Percentiles rank a stretch among this genome's conserved stretches.
phyloP scores from a whole-genome alignment of 2,329 filamentous ascomycete species.

The Escovopsis sp. region DNA sequence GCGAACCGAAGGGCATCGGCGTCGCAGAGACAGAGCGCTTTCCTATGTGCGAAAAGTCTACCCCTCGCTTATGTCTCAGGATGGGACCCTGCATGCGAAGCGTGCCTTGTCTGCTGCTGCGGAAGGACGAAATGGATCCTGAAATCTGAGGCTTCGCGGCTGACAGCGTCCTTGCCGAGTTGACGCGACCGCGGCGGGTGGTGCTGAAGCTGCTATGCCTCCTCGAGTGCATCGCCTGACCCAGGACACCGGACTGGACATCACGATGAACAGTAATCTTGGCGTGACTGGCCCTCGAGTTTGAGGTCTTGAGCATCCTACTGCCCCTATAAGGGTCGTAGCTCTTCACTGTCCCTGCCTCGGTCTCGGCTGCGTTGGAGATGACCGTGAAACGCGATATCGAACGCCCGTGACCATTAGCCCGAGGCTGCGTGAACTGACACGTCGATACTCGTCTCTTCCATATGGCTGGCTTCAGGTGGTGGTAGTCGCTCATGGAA shows the following conservation, averaged over 20 bases:
- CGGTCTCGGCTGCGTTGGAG: slow-evolving; percentile 41
- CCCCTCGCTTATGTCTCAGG: slow-evolving; percentile 34
- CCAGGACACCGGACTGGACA: slow-evolving; percentile 15
- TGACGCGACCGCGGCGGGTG: slow-evolving; percentile 14
- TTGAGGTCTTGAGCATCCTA: slow-evolving; percentile 25
- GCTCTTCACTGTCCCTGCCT: slow-evolving; percentile 40
- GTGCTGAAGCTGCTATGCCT: slow-evolving; percentile 21
- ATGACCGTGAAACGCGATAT: slow-evolving; percentile 51
- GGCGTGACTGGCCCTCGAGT: slow-evolving; percentile 42
- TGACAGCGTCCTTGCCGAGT: slow-evolving; percentile 15
- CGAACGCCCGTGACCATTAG: slow-evolving; percentile 35
- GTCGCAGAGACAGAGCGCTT: slow-evolving; percentile 21
- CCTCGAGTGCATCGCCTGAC: slow-evolving; percentile 15
- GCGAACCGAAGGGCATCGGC: slow-evolving; percentile 6
- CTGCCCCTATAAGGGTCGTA: slow-evolving; percentile 79
- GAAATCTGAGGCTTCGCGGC: slow-evolving; percentile 19
- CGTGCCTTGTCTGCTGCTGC: slow-evolving; percentile 29
- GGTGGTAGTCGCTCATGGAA: slow-evolving; percentile 84
- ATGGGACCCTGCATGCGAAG: slow-evolving; percentile 26
- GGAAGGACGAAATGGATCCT: slow-evolving; percentile 35
- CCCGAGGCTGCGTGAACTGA: slow-evolving; percentile 36
- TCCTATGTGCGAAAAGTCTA: slow-evolving; percentile 39
- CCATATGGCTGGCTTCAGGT: slow-evolving; percentile 46
- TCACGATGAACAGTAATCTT: slow-evolving; percentile 55
- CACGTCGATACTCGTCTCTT: slow-evolving; percentile 47